phyloP scores from a whole-genome alignment of 2,329 filamentous ascomycete species.

The Penicillium sp. region DNA sequence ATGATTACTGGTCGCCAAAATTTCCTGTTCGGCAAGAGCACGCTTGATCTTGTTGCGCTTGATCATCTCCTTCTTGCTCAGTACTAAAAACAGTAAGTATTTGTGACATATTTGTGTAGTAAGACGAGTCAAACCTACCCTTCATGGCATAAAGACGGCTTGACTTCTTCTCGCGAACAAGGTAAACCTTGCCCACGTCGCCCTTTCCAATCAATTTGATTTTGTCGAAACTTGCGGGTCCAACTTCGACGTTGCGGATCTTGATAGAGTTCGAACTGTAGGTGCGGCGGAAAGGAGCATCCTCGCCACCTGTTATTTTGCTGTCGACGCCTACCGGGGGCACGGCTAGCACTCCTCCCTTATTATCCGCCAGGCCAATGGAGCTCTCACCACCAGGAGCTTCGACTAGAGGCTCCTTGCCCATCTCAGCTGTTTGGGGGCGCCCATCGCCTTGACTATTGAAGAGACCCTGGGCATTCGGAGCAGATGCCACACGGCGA shows the following conservation, averaged over 20 bases:
- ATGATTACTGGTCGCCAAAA: conserved; percentile 96
- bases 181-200: conserved; percentile 96
- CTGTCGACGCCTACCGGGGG: conserved; percentile 55
- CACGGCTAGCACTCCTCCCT: conserved; percentile 34
- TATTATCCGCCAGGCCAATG: conserved; percentile 57
- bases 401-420: conserved; percentile 75
- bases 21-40: conserved; percentile 95
- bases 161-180: conserved; percentile 98
- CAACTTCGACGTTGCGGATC: conserved; percentile 93
- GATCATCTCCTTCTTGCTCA: conserved; percentile 99
- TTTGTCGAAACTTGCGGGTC: conserved; percentile 96
- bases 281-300: conserved; percentile 83
- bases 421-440: conserved; percentile 82
- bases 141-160: conserved; percentile 97
- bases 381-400: conserved; percentile 57
- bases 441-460: conserved; percentile 66
- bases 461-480: conserved; percentile 94
- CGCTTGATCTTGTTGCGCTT: conserved; percentile 99
- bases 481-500: conserved; percentile 90
- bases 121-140: conserved; percentile 60
- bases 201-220: conserved; percentile 99
- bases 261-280: conserved; percentile 99
- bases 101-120: not conserved
- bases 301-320: conserved; percentile 68
- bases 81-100: conserved; percentile 63